phyloP scores from a whole-genome alignment of 345 rosid genomes.

The Pugionium cornutum region DNA sequence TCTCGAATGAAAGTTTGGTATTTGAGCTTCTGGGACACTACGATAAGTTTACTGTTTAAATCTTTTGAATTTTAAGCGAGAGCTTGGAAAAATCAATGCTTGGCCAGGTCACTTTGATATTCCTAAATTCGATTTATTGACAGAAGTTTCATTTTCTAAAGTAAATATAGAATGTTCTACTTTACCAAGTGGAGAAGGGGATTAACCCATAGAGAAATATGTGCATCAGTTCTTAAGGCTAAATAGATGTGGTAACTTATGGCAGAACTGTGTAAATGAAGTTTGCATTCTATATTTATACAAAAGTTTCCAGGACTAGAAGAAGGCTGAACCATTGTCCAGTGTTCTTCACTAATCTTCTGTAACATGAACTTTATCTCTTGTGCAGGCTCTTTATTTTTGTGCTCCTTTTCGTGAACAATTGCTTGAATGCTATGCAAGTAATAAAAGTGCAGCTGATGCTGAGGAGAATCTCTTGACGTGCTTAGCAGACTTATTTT shows the following conservation, averaged over 20 bases:
- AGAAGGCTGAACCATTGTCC: not conserved
- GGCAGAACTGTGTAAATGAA: not conserved
- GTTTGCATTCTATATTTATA: not conserved
- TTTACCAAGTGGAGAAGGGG: not conserved
- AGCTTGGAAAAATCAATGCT: not conserved
- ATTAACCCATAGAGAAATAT: too few relatives aligned
- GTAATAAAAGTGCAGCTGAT: conserved; percentile 66
- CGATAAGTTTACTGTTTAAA: not conserved
- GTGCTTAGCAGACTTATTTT: conserved; percentile 90
- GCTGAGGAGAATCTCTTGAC: conserved; percentile 96
- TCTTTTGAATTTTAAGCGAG: not conserved
- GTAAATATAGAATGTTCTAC: not conserved
- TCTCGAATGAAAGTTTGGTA: not conserved
- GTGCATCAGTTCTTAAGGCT: too few relatives aligned
- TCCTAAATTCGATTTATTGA: not conserved
- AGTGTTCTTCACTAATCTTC: too few relatives aligned
- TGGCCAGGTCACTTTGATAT: not conserved
- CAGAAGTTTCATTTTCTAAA: not conserved
- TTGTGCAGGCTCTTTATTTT: conserved; percentile 89
- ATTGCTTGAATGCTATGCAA: conserved; percentile 86
- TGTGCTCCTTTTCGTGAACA: conserved; percentile 99
- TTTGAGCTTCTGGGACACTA: not conserved
- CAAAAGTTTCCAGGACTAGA: not conserved
- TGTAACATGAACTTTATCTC: not conserved
- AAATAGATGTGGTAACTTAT: not conserved